These are phyloP conservation scores for Gracilaria domingensis DNA, from an alignment of 23 red algal species.

Conservation along the genomic window DNA sequence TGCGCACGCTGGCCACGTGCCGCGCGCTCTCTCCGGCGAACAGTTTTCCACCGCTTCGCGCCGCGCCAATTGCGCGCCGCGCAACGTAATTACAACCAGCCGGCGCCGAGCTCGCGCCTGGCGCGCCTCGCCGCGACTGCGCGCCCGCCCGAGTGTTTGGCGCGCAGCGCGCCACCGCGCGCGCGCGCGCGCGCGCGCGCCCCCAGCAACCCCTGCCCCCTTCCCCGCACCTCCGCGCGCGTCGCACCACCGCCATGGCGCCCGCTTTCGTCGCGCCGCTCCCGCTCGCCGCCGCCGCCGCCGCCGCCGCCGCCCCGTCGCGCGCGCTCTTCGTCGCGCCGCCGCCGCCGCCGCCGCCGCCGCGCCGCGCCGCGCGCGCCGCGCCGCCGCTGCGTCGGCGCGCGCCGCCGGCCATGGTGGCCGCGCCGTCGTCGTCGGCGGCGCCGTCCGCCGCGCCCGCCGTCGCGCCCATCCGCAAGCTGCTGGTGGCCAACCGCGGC, in stretches of 20 bases:
- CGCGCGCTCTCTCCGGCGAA: no score
- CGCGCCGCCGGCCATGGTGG: conserved; percentile 13
- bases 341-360: neutral
- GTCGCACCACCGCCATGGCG: neutral
- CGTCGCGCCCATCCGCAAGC: conserved; percentile 57
- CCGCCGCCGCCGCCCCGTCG: neutral
- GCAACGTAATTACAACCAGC: no score
- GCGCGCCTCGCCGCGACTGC: no score
- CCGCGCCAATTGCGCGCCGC: no score
- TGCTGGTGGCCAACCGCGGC: conserved; percentile 95
- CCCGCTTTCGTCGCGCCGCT: neutral
- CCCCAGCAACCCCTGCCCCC: no score
- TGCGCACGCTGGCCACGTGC: no score
- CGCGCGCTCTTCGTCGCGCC: neutral
- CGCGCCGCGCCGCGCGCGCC: neutral
- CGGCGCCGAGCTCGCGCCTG: no score
- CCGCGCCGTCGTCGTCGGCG: conserved; percentile 1
- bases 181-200: no score
- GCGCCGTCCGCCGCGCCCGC: neutral
- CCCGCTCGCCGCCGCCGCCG: neutral
- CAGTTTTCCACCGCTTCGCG: no score
- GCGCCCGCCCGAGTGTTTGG: no score
- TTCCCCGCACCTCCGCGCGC: neutral
- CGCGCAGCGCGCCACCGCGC: no score
- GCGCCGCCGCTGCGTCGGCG: neutral